Evolutionary conservation across 2,329 filamentous ascomycete genomes (phyloP), one percentile per base, ranked within the genome.

Genomic region (Fusarium sp.): DNA sequence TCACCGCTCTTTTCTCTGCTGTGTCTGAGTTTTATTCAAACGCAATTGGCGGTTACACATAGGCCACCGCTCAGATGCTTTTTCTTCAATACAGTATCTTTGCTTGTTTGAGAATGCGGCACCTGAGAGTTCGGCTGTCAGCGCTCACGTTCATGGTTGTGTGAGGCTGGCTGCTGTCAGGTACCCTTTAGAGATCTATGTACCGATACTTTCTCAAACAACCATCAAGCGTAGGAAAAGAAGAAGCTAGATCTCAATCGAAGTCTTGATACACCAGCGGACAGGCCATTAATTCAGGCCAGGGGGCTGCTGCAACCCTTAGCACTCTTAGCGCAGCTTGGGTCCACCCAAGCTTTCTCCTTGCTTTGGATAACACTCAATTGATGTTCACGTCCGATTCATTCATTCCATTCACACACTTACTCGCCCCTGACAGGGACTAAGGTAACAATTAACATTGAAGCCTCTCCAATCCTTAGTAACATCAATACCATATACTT

Each of bases 321-420:
- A 70, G 51, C 44, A 52, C 31, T n/a, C 46, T 65, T 64, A 59
- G 60, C 45, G 52, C 60, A 65, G 55, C 52, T 26, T 34, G 31
- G 52, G 51, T 60, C 74, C 74, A 75, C 74, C 57, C 64, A 64
- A 76, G 74, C 72, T 75, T 65, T 72, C 65, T 71, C 65, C 71
- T 65, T 65, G 58, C 59, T 56, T 50, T 56, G 58, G 47, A 51
- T 23, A 49, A 58, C 36, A 37, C 42, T 54, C 44, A 37, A 46
- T 62, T 59, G 57, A 51, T 45, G 50, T 58, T 42, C 44, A 54
- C 34, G 13, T 47, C 37, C 58, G 18, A 45, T 56, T 38, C 50
- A 38, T 46, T 54, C 46, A 55, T 11, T 42, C 54, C 46, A 55
- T 11, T 42, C 54, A 4, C 28, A 6, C 23, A 23, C 23, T 23